Conservation (phyloP, 2,329 filamentous ascomycete genomes). For the Nectriaceae sp. region DNA sequence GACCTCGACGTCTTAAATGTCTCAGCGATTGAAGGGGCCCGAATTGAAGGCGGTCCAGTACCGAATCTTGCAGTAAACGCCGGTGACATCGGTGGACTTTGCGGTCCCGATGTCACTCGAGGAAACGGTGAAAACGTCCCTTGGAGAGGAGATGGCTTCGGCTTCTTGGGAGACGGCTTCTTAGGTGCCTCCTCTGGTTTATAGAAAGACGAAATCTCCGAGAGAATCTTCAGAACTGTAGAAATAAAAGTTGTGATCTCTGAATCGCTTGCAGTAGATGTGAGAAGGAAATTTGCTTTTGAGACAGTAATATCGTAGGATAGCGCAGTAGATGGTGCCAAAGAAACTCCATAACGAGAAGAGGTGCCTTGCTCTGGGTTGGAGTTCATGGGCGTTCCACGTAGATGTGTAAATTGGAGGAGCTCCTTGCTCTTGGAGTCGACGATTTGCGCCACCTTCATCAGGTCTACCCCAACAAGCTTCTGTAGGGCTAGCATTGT, state of each 20-base stretch:
- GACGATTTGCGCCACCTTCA: slow-evolving; percentile 62
- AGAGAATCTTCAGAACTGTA: slow-evolving; percentile 49
- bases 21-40: slow-evolving; percentile 36
- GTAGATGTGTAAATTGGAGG: slow-evolving; percentile 42
- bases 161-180: slow-evolving; percentile 20
- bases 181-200: slow-evolving; percentile 36
- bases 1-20: slow-evolving; percentile 32
- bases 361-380: slow-evolving; percentile 25
- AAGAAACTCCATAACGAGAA: slow-evolving; percentile 17
- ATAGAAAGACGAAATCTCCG: slow-evolving; percentile 42
- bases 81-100: slow-evolving; percentile 24
- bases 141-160: slow-evolving; percentile 30
- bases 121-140: slow-evolving; percentile 35
- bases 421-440: slow-evolving; percentile 42
- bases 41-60: slow-evolving; percentile 15
- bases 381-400: slow-evolving; percentile 32
- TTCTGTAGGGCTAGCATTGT: slow-evolving; percentile 60
- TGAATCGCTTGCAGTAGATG: slow-evolving; percentile 52
- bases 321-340: slow-evolving; percentile 26
- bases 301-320: slow-evolving; percentile 41
- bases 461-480: slow-evolving; percentile 55
- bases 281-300: slow-evolving; percentile 59
- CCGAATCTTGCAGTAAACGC: slow-evolving; percentile 12
- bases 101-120: slow-evolving; percentile 18
- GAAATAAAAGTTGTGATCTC: slow-evolving; percentile 58